These are phyloP conservation scores for Chlorella variabilis DNA, from an alignment of 163 green algal species.

Conservation along the genomic window DNA sequence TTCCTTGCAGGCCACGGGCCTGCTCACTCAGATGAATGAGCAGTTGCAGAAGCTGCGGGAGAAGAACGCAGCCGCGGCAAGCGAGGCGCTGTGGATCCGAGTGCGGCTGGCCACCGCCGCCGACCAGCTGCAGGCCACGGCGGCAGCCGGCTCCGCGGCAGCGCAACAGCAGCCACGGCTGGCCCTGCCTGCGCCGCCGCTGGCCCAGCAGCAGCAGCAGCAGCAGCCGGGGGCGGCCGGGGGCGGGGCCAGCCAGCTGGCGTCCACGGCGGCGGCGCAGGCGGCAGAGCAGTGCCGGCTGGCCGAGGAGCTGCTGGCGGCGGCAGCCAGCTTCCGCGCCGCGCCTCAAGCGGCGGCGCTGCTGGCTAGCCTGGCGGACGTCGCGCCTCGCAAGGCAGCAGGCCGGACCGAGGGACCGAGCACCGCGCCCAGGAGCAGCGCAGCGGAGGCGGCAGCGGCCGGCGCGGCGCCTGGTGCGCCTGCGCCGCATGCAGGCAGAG, in stretches of 20 bases:
- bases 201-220: neutral
- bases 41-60: slow-evolving; percentile 34
- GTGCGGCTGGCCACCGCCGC: slow-evolving; percentile 16
- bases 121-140: neutral
- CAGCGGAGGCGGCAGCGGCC: too few species aligned
- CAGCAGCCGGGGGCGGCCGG: neutral
- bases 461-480: too few species aligned
- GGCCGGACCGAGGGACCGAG: too few species aligned
- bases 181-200: neutral
- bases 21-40: slow-evolving; percentile 29
- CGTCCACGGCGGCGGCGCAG: neutral
- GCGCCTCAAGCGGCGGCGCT: too few species aligned
- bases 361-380: too few species aligned
- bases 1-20: slow-evolving; percentile 11
- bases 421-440: too few species aligned
- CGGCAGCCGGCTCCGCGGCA: neutral
- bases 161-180: neutral
- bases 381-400: too few species aligned
- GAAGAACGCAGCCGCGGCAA: slow-evolving; percentile 14
- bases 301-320: slow-evolving; percentile 19
- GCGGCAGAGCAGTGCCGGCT: neutral
- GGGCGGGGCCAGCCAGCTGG: neutral
- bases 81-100: neutral
- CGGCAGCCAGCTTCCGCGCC: slow-evolving; percentile 10
- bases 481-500: too few species aligned